phyloP scores from a whole-genome alignment of 371 early-diverging fungal species.

The Mucor piriformis region DNA sequence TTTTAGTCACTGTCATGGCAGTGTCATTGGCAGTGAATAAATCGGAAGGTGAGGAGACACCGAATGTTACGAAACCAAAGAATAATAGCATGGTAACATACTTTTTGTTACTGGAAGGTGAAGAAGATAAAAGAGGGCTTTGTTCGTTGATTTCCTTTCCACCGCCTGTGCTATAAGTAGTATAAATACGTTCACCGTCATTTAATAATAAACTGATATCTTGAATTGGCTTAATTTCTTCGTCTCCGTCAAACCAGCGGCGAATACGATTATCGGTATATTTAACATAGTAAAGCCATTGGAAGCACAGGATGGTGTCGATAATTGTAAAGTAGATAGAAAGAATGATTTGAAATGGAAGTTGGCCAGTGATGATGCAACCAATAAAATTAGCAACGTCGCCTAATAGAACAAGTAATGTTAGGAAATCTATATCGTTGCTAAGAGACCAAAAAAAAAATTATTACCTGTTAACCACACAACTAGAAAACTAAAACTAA shows the following conservation, averaged over 20 bases:
- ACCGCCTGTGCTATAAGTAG: constrained; percentile 3
- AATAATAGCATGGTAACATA: constrained; percentile 22
- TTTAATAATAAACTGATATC: background rate
- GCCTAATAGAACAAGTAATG: constrained; percentile 54
- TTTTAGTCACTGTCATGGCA: background rate
- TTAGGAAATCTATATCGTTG: too few relatives aligned
- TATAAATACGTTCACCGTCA: constrained; percentile 5
- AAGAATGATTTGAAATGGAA: constrained; percentile 67
- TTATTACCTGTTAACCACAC: constrained; percentile 64
- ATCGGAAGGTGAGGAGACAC: constrained; percentile 4
- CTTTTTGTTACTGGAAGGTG: constrained; percentile 18
- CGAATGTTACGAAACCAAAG: constrained; percentile 16
- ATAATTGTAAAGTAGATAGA: constrained; percentile 46
- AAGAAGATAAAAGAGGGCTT: constrained; percentile 15
- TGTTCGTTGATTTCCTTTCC: constrained; percentile 21
- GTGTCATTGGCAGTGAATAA: constrained; percentile 1
- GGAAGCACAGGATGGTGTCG: constrained; percentile 43
- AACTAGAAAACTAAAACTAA: constrained; percentile 59
- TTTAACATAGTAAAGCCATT: constrained; percentile 53
- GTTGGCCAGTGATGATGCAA: constrained; percentile 67
- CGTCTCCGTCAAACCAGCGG: constrained; percentile 34
- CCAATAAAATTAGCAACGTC: constrained; percentile 75
- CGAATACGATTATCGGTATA: constrained; percentile 38
- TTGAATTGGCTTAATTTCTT: constrained; percentile 12
- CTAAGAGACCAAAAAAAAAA: constrained; percentile 3